These are phyloP conservation scores for Strobilomyces dryophilus DNA, from an alignment of 768 basidiomycete species.

Conservation along the genomic window DNA sequence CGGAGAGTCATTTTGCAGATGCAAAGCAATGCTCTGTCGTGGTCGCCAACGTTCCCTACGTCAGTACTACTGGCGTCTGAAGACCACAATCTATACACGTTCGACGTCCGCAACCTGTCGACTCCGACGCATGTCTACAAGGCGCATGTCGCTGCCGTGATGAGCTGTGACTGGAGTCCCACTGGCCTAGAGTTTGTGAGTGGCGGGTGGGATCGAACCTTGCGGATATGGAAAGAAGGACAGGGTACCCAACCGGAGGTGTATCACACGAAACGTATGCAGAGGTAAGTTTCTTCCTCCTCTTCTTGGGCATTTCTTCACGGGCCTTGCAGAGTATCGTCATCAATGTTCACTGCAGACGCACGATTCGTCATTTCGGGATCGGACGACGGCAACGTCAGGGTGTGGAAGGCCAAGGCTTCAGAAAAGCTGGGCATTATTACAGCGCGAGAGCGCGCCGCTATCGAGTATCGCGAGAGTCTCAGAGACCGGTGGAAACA, in stretches of 20 bases:
- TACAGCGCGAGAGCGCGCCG: conserved; percentile 84
- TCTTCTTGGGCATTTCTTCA: background rate
- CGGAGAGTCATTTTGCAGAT: conserved; percentile 91
- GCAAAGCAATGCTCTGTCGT: conserved; percentile 84
- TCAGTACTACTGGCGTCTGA: conserved; percentile 92
- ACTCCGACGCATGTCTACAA: conserved; percentile 93
- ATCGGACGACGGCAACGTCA: conserved; percentile 92
- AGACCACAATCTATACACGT: conserved; percentile 98
- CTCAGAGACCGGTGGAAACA: conserved; percentile 87
- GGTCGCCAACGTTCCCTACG: conserved; percentile 96
- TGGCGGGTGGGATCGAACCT: conserved; percentile 94
- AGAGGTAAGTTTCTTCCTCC: conserved; percentile 53
- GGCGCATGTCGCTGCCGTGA: conserved; percentile 94
- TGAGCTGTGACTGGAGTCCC: conserved; percentile 96
- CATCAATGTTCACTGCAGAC: conserved; percentile 84
- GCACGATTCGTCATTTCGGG: conserved; percentile 88
- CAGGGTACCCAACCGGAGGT: conserved; percentile 79
- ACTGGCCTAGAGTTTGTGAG: conserved; percentile 95
- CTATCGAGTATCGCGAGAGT: conserved; percentile 88
- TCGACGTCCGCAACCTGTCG: conserved; percentile 83
- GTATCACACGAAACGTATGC: conserved; percentile 99
- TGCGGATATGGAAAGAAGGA: conserved; percentile 89
- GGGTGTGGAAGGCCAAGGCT: conserved; percentile 93
- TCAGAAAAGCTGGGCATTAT: conserved; percentile 89
- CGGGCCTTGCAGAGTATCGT: conserved; percentile 61